A percentile compares a stretch with the other conserved stretches of the same genome.
phyloP scores from a whole-genome alignment of 139 green algal genomes.

The Chlorella ohadii region DNA sequence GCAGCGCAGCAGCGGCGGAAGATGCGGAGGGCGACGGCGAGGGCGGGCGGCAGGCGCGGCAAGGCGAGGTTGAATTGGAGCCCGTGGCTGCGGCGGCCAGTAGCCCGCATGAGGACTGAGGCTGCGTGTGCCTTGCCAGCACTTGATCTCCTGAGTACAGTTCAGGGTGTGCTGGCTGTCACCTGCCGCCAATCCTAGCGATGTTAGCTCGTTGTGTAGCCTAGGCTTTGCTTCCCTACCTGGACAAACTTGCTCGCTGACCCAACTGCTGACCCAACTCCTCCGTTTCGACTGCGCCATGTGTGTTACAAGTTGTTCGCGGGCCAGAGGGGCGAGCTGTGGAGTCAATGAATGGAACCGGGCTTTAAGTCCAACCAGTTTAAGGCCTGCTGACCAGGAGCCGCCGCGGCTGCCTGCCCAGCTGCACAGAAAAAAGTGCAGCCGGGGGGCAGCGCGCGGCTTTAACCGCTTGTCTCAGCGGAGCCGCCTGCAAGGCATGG shows the following conservation, averaged over 20 bases:
- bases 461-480: slow-evolving; percentile 19
- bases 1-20: not conserved
- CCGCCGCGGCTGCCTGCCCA: not conserved
- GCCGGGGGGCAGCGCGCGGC: not conserved
- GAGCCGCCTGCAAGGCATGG: slow-evolving; percentile 26
- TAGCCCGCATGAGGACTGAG: too few relatives aligned
- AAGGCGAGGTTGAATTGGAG: not conserved
- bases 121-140: too few relatives aligned
- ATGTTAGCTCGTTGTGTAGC: too few relatives aligned
- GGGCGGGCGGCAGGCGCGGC: not conserved
- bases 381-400: slow-evolving; percentile 38
- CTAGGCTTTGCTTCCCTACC: too few relatives aligned
- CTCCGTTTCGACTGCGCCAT: too few relatives aligned
- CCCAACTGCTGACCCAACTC: too few relatives aligned
- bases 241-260: too few relatives aligned
- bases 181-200: too few relatives aligned
- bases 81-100: not conserved
- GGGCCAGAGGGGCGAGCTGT: not conserved
- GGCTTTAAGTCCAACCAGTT: slow-evolving; percentile 18
- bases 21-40: not conserved
- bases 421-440: too few relatives aligned
- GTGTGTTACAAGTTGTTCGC: too few relatives aligned
- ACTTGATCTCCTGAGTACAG: too few relatives aligned
- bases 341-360: slow-evolving; percentile 2
- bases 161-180: too few relatives aligned